Evolutionary conservation across 2,329 filamentous ascomycete species (phyloP), one percentile per base, ranked within the genome.

Genomic region (Amylocarpus encephaloides): DNA sequence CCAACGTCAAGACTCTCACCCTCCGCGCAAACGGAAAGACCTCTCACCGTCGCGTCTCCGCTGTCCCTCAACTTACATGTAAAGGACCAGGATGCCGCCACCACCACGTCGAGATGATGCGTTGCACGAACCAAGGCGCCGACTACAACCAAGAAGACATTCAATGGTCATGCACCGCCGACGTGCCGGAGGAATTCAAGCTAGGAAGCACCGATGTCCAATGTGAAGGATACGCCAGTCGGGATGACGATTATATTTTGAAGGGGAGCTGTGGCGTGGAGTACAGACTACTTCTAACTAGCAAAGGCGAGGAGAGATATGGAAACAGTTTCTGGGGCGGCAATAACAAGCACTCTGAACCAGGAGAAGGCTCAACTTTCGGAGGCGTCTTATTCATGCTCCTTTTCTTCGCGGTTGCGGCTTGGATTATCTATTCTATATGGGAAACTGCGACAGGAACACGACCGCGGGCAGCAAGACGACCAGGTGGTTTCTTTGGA

Each of bases 231-330:
- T 97, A 95, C 70, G 73, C 79, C 51, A 75, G 73, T 12, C 70
- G 84, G 0, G 80, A 92, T 42, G 93, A 97, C 66, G 81, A 82
- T 0, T 94, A 89, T 67, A 79, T 97, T n/a, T 71, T 97, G 48
- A 90, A 87, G 63, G 93, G 93, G 18, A 93, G 87, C 67, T 97
- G 92, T 69, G 93, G 86, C 12, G 91, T 95, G 19, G 88, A 95
- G 70, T 97, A 97, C 68, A 77, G 85, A 12, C 70, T 97, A 6
- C 68, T 86, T 0, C 72, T 97, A 46, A 97, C 91, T 1, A 81
- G 85, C 10, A 73, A 77, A 54, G 93, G 93, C 2, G 82, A 91
- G 69, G 69, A 77, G 59, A 80, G 76, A 59, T 91, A 85, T 66
- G 87, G 19, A 70, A 2, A 51, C 66, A 46, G 53, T 9, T 49